These are phyloP conservation scores for Asterophora parasitica DNA, from an alignment of 768 basidiomycete genomes.

Conservation along the genomic window DNA sequence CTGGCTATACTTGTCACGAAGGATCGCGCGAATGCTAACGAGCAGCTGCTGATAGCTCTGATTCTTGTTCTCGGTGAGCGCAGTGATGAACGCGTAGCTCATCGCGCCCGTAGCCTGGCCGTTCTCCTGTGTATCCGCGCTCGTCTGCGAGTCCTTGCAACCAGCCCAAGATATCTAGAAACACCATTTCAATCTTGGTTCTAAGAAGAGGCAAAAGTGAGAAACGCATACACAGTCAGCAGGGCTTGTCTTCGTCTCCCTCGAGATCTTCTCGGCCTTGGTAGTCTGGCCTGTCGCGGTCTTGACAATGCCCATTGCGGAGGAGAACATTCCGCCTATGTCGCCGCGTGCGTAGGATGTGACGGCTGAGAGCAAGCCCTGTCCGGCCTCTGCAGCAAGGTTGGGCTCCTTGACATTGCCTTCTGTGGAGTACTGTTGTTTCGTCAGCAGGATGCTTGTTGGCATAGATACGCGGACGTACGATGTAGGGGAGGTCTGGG, in stretches of 20 bases:
- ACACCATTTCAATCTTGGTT: not conserved
- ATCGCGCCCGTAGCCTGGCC: conserved; percentile 73
- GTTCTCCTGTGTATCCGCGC: conserved; percentile 66
- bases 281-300: conserved; percentile 60
- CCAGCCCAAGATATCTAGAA: conserved; percentile 79
- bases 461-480: conserved; percentile 24
- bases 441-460: not conserved
- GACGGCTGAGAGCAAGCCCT: conserved; percentile 77
- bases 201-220: not conserved
- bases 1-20: conserved; percentile 36
- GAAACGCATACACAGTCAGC: conserved; percentile 73
- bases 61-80: conserved; percentile 42
- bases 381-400: conserved; percentile 79
- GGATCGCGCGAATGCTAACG: conserved; percentile 33
- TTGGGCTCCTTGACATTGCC: conserved; percentile 96
- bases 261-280: conserved; percentile 60
- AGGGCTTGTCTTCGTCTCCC: conserved; percentile 64
- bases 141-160: conserved; percentile 79
- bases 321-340: conserved; percentile 69
- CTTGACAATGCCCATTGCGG: conserved; percentile 71
- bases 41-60: conserved; percentile 42
- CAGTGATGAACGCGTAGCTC: conserved; percentile 66
- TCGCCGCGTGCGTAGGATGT: conserved; percentile 76
- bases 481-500: conserved; percentile 67
- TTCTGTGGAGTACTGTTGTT: conserved; percentile 80